Evolutionary conservation across 495 filamentous ascomycete species (phyloP).

Genomic region (Penicillium paradoxum): DNA sequence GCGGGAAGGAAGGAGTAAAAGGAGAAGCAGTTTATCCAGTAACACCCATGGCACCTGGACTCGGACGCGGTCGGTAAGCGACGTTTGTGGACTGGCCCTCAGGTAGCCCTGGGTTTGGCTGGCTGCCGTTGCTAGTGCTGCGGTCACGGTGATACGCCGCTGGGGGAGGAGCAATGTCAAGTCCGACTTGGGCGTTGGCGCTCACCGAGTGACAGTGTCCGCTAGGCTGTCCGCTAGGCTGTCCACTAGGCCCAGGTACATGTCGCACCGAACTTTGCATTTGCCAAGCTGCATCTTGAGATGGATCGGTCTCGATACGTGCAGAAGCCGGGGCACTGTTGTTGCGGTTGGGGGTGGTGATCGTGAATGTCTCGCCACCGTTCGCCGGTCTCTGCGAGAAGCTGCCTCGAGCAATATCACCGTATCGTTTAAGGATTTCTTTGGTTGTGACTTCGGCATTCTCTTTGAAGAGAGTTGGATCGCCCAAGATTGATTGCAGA

Average conservation of each 20-base stretch:
- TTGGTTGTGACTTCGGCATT: slow-evolving; percentile 89
- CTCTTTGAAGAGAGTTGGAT: slow-evolving; percentile 73
- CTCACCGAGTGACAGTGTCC: slow-evolving; percentile 36
- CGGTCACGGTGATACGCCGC: slow-evolving; percentile 32
- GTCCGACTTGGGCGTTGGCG: slow-evolving; percentile 21
- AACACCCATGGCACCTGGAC: slow-evolving; percentile 43
- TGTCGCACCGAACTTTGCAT: slow-evolving; percentile 78
- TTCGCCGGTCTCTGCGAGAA: slow-evolving; percentile 54
- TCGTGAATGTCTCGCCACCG: slow-evolving; percentile 49
- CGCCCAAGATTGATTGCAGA: slow-evolving; percentile 75
- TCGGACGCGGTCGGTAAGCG: slow-evolving; percentile 39
- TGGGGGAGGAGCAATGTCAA: slow-evolving; percentile 29
- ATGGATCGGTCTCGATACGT: slow-evolving; percentile 75
- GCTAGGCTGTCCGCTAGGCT: too few relatives aligned
- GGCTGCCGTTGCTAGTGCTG: slow-evolving; percentile 40
- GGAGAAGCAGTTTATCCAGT: slow-evolving; percentile 29
- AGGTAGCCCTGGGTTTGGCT: slow-evolving; percentile 22
- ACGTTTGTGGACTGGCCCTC: slow-evolving; percentile 33
- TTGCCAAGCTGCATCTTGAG: slow-evolving; percentile 64
- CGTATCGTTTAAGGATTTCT: slow-evolving; percentile 88
- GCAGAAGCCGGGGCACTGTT: slow-evolving; percentile 41
- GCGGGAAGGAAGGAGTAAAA: slow-evolving; percentile 15
- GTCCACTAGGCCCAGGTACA: slow-evolving; percentile 56
- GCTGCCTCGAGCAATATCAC: slow-evolving; percentile 61
- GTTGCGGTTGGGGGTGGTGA: slow-evolving; percentile 36